Percentiles rank a stretch among this genome's conserved stretches.
phyloP scores from a whole-genome alignment of 768 basidiomycete genomes.

The Phlegmacium glaucopus region DNA sequence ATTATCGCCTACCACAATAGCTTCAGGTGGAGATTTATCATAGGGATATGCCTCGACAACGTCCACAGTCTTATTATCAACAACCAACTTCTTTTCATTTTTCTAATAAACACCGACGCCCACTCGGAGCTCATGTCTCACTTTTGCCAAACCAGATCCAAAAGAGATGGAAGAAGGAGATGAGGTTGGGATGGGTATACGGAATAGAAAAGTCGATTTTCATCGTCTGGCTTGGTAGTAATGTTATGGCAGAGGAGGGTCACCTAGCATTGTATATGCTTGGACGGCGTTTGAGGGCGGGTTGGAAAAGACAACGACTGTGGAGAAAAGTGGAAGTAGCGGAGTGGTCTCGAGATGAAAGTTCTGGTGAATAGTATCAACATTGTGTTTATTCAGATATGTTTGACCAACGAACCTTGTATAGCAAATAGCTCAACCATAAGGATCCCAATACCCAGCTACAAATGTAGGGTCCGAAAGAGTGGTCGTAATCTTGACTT shows the following conservation, averaged over 20 bases:
- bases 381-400: not conserved
- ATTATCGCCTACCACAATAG: slow-evolving; percentile 66
- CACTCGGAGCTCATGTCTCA: slow-evolving; percentile 71
- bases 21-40: slow-evolving; percentile 45
- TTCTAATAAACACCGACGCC: slow-evolving; percentile 74
- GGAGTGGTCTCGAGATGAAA: slow-evolving; percentile 75
- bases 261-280: slow-evolving; percentile 53
- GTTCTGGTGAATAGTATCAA: slow-evolving; percentile 41
- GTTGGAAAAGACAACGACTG: slow-evolving; percentile 70
- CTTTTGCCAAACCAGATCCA: slow-evolving; percentile 61
- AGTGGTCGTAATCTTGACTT: slow-evolving; percentile 65
- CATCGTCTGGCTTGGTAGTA: slow-evolving; percentile 77
- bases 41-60: slow-evolving; percentile 55
- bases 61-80: slow-evolving; percentile 55
- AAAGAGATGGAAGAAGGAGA: slow-evolving; percentile 73
- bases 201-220: slow-evolving; percentile 75
- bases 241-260: slow-evolving; percentile 56
- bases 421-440: slow-evolving; percentile 75
- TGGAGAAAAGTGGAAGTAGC: slow-evolving; percentile 78
- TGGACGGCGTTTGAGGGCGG: slow-evolving; percentile 85
- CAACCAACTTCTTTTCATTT: slow-evolving; percentile 67
- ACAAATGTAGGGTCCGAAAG: slow-evolving; percentile 60
- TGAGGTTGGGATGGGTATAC: slow-evolving; percentile 63
- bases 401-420: slow-evolving; percentile 50
- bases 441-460: slow-evolving; percentile 68